Percentiles rank a stretch among this genome's conserved stretches.
phyloP scores from a whole-genome alignment of 805 yeast genomes.

The Candida odintsovae region DNA sequence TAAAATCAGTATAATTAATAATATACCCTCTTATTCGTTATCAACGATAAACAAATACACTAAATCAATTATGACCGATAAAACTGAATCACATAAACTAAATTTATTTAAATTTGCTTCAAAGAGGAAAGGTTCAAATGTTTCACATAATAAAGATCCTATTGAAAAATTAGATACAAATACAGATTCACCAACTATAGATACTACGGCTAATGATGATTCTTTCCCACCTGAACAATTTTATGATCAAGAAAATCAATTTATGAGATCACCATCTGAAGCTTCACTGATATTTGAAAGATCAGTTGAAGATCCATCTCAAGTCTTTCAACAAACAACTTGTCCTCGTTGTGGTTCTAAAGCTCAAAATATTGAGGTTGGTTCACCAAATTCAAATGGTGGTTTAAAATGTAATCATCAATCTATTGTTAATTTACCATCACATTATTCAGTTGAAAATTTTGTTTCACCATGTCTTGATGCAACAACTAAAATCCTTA shows the following conservation, averaged over 20 bases:
- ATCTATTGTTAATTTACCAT: conserved; percentile 28
- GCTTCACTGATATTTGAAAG: conserved; percentile 58
- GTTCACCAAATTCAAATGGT: background rate
- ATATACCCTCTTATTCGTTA: background rate
- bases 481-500: conserved; percentile 62
- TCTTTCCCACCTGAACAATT: background rate
- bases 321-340: conserved; percentile 19
- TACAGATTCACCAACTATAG: background rate
- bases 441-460: conserved; percentile 49
- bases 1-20: too few relatives aligned
- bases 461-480: conserved; percentile 78
- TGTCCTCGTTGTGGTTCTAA: conserved; percentile 25
- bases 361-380: conserved; percentile 9
- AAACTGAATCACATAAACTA: conserved; percentile 1
- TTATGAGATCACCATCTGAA: conserved; percentile 12
- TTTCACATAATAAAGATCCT: background rate
- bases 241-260: conserved; percentile 1
- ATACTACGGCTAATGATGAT: background rate
- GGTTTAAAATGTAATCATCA: conserved; percentile 23
- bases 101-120: conserved; percentile 8
- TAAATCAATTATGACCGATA: background rate
- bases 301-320: conserved; percentile 53
- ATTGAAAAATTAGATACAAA: background rate
- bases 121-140: background rate
- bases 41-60: too few relatives aligned